Percentiles rank a stretch among this genome's conserved stretches.
Evolutionary conservation across 1,284 basidiomycete genomes (phyloP).

Genomic region (Rhizoctonia solani): DNA sequence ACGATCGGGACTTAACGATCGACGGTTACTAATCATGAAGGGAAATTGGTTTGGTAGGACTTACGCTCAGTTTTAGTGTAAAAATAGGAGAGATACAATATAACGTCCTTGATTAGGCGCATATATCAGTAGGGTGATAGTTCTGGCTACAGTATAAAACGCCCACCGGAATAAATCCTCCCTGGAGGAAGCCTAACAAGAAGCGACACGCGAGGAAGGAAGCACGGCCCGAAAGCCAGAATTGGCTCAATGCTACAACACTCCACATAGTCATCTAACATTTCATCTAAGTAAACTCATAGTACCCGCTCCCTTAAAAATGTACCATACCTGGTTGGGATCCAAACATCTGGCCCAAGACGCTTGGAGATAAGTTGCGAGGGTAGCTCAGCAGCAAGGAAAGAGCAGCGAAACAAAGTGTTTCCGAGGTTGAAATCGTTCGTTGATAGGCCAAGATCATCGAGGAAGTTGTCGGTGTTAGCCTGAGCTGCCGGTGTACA

Average conservation of each 20-base stretch:
- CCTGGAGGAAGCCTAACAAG: conserved; percentile 57
- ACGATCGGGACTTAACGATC: conserved; percentile 66
- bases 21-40: conserved; percentile 42
- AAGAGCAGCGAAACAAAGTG: conserved; percentile 59
- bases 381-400: conserved; percentile 67
- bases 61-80: conserved; percentile 63
- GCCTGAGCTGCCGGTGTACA: conserved; percentile 62
- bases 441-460: conserved; percentile 62
- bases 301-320: background rate
- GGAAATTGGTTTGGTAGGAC: conserved; percentile 33
- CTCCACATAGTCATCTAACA: conserved; percentile 47
- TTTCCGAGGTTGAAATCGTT: conserved; percentile 71
- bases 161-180: conserved; percentile 51
- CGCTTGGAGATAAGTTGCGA: conserved; percentile 73
- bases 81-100: conserved; percentile 71
- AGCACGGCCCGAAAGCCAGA: conserved; percentile 59
- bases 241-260: conserved; percentile 61
- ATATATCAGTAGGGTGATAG: conserved; percentile 51
- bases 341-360: conserved; percentile 71
- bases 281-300: conserved; percentile 28
- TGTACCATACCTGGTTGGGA: conserved; percentile 51
- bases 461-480: conserved; percentile 68
- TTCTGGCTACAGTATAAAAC: conserved; percentile 46
- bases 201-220: conserved; percentile 38
- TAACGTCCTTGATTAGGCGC: conserved; percentile 61